Evolutionary conservation across 2,329 filamentous ascomycete genomes (phyloP), one percentile per base, ranked within the genome.

Genomic region (Colletotrichum sansevieriae): DNA sequence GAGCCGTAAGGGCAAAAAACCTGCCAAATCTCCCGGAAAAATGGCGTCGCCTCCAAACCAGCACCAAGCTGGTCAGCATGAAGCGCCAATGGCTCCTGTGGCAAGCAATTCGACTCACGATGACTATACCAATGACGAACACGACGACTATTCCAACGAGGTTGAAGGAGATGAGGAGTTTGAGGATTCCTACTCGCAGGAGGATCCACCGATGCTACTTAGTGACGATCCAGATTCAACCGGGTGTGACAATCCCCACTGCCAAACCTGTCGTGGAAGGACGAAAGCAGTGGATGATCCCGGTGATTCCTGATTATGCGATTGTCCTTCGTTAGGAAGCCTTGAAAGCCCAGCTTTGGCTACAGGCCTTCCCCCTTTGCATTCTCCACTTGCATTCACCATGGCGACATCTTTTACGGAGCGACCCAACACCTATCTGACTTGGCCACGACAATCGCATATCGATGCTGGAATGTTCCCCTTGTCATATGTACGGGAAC

Each of bases 1-100:
- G 82, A 92, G 92, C 60, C 88, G 94, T 37, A 98, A 97, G 82
- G 91, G 90, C 58, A 97, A 93, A 83, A 98, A 97, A 82, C 86
- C 87, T 29, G 88, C 83, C 73, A 97, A 96, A 78, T 85, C 87
- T 65, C 79, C 83, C n/a, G 79, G 81, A 2, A 90, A 89, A 77
- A 64, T 72, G 15, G 66, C 49, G 52, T 51, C 62, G 39, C 33
- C 62, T 25, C 56, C 73, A 9, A 72, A 72, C 13, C 74, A 73
- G 46, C 68, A 74, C 9, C 68, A 75, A 29, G 73, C 73, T 20
- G 73, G 73, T 6, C 67, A 70, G 4, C 71, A 71, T 12, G 68
- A 72, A 20, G 60, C 73, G 15, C 68, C 72, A 12, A 65, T 74
- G 68, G 75, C 74, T 57, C 65, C 71, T 5, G 73, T 70, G 7